A percentile compares a stretch with the other conserved stretches of the same genome.
These are phyloP conservation scores for Dipodascus geniculatus DNA, from an alignment of 805 yeast genomes.

Conservation along the genomic window DNA sequence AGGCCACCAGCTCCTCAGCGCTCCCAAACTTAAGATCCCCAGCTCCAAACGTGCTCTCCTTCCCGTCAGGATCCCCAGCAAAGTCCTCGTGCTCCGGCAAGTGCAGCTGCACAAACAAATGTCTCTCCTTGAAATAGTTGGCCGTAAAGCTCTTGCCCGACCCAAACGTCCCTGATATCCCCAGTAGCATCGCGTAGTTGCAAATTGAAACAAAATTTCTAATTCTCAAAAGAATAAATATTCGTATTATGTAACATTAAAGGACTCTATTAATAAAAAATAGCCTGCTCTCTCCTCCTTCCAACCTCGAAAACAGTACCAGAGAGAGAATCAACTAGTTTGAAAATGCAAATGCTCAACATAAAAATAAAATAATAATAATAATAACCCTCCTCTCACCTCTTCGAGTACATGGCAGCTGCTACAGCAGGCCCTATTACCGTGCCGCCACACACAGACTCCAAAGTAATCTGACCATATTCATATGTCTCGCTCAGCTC, in stretches of 20 bases:
- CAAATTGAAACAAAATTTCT: neutral
- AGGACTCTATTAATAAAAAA: no score
- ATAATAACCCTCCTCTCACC: no score
- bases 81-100: constrained; percentile 8
- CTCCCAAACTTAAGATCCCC: constrained; percentile 24
- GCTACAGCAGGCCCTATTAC: constrained; percentile 20
- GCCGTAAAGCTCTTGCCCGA: constrained; percentile 60
- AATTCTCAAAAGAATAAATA: no score
- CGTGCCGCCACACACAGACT: constrained; percentile 14
- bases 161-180: constrained; percentile 57
- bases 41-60: neutral
- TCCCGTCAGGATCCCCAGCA: constrained; percentile 16
- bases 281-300: no score
- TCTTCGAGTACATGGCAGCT: constrained; percentile 15
- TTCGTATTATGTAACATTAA: no score
- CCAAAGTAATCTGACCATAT: constrained; percentile 8
- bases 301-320: no score
- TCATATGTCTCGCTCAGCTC: constrained; percentile 10
- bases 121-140: constrained; percentile 36
- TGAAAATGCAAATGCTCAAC: neutral
- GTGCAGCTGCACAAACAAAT: constrained; percentile 37
- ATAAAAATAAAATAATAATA: no score
- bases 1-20: constrained; percentile 38
- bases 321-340: no score
- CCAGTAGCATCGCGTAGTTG: constrained; percentile 45